phyloP scores from a whole-genome alignment of 2,329 filamentous ascomycete species.

The Botrytis galanthina region DNA sequence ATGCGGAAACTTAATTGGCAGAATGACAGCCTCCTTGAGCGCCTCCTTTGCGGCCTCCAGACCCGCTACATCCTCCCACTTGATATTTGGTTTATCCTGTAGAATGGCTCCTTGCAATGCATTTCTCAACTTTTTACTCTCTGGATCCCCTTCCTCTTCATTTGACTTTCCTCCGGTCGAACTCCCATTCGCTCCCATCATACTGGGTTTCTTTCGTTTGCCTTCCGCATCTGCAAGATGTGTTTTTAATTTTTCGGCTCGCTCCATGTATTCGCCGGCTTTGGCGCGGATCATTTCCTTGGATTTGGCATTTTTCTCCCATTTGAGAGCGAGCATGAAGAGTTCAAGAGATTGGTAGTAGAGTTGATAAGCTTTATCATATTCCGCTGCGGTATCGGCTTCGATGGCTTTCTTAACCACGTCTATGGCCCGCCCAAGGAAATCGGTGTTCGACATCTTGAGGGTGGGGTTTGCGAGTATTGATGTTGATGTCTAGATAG shows the following conservation, averaged over 20 bases:
- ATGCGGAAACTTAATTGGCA: conserved; percentile 98
- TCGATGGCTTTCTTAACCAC: conserved; percentile 98
- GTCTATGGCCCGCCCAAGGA: conserved; percentile 93
- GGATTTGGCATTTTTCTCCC: conserved; percentile 97
- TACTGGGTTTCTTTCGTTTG: conserved; percentile 67
- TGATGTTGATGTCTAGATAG: background rate
- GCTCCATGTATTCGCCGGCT: conserved; percentile 96
- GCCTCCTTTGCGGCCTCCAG: conserved; percentile 94
- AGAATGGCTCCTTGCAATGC: conserved; percentile 90
- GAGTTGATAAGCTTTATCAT: conserved; percentile 92
- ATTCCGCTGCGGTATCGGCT: conserved; percentile 90
- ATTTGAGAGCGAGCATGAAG: conserved; percentile 98
- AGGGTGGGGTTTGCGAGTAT: conserved; percentile 14
- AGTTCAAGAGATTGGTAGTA: conserved; percentile 96
- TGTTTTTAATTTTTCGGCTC: conserved; percentile 94
- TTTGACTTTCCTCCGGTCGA: conserved; percentile 59
- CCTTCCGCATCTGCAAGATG: conserved; percentile 75
- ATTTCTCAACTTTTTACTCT: conserved; percentile 90
- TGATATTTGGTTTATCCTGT: conserved; percentile 91
- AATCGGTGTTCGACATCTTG: conserved; percentile 93
- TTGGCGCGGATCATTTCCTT: conserved; percentile 98
- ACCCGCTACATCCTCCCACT: conserved; percentile 97
- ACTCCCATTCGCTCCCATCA: conserved; percentile 71
- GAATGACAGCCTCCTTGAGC: conserved; percentile 92
- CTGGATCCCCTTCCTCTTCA: conserved; percentile 74